Evolutionary conservation across 2,329 filamentous ascomycete genomes (phyloP), one percentile per base, ranked within the genome.

Genomic region (Dothistroma septosporum): DNA sequence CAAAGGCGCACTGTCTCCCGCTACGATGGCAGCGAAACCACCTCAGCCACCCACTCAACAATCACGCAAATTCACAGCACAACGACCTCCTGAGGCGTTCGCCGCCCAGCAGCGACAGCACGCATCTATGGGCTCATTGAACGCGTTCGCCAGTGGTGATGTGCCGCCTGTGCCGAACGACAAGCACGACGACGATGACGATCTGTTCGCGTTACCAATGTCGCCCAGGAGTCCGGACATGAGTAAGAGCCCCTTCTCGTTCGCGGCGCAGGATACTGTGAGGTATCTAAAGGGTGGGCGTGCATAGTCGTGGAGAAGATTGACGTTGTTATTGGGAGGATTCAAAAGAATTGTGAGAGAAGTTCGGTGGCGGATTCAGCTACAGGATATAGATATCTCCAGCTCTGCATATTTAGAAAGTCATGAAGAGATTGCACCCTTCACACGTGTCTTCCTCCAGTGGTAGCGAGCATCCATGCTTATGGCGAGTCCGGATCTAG

Each of bases 181-280:
- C 61, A 53, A 74, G 62, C 74, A 76, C 10, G 85, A 87, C 46
- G 83, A 82, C 0, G 88, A 91, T 66, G 91, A 96, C 61, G 92
- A 90, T 46, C 80, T 96, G 2, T 97, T 97, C 72, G 92, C 91
- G 0, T 82, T 96, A 56, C 91, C 91, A 1, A 85, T 96, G 77
- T 93, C 90, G 70, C 92, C 92, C 0, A 82, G 92, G 55, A 92
- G 90, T 69, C 92, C 92, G 0, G 91, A 95, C 67, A 91, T 94
- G 80, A 86, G 87, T 57, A 90, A 87, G 68, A 92, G 90, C 71
- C 92, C 91, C 0, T 97, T 96, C 71, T 84, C 83, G 3, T 84
- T 87, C 72, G 68, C 64, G 1, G 73, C 73, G n/a, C 69, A 73
- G 48, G 78, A 80, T 63, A 76, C 72, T 46, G 67, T 64, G 64